Base-by-base conservation (phyloP, 805 yeast genomes). In the Ogataea nakhonphanomensis region DNA sequence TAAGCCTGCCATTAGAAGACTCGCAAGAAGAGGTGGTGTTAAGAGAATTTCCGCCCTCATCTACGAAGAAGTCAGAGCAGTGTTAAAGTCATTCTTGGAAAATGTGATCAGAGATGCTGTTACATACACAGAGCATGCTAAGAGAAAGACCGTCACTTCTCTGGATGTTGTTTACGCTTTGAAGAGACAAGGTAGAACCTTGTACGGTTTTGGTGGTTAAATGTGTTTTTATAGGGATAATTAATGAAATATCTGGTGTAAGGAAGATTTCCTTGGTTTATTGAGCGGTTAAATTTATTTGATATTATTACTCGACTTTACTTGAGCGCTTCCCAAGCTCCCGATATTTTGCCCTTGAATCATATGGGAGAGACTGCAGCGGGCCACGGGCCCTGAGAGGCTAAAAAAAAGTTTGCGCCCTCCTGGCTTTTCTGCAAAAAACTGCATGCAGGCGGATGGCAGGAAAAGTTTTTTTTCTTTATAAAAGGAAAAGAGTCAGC, bases 11-110 rank as follows among this genome's bases (percentile, higher is more conserved):
- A 91, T 91, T 68, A 89, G 99, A 80, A 91, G 99, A 87, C 84
- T 91, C 64, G 99, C 99, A 37, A 91, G 99, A 84, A 89, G 99
- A 87, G 99, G 99, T 78, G 99, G 99, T 90, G 99, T 91, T 68
- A 91, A 91, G 84, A 96, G 99, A 86, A 91, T 91, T 65, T 91
- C 98, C 51, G 98, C 96, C 70, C 78, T 90, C 67, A 91, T 91
- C 70, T 91, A 91, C 78, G 99, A 91, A 76, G 97, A 91, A 78
- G 96, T 93, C 66, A 89, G 99, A 79, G 90, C 84, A 58, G 97
- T 93, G 58, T 78, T 91, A 58, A 90, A 90, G 77, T 78, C 95
- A 43, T 91, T 91, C 85, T 81, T 91, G 67, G 96, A 88, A 74
- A 83, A 86, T 65, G 96, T 93, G 58, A 91, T 91, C 75, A 88